These are phyloP conservation scores for Xylaria sp. DNA, from an alignment of 2,329 filamentous ascomycete species.

Conservation along the genomic window DNA sequence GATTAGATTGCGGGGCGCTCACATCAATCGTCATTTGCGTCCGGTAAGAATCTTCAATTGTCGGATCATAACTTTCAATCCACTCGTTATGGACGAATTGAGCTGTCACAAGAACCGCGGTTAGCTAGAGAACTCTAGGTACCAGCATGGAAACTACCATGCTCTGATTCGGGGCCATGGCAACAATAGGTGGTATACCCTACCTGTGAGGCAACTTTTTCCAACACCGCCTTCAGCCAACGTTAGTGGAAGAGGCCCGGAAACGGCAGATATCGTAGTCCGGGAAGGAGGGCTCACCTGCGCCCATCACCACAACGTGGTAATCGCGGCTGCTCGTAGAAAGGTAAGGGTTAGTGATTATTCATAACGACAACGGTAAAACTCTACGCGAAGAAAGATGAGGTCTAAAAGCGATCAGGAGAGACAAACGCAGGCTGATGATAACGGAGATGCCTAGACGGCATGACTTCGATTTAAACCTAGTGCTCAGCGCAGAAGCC, in stretches of 20 bases:
- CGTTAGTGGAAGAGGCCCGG: conserved; percentile 22
- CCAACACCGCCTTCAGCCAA: conserved; percentile 75
- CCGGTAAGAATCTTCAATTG: conserved; percentile 78
- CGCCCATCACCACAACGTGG: conserved; percentile 81
- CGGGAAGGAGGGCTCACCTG: conserved; percentile 59
- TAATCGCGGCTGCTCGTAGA: conserved; percentile 68
- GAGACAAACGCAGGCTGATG: conserved; percentile 42
- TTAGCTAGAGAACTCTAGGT: conserved; percentile 25
- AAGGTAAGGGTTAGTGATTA: conserved; percentile 35
- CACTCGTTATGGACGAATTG: conserved; percentile 95
- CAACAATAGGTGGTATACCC: conserved; percentile 17
- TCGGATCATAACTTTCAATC: conserved; percentile 86
- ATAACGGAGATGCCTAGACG: conserved; percentile 38
- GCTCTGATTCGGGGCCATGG: conserved; percentile 6
- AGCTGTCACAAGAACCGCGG: conserved; percentile 55
- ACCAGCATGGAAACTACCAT: background rate
- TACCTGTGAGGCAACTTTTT: conserved; percentile 91
- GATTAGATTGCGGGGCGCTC: conserved; percentile 48
- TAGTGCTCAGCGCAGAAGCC: conserved; percentile 24
- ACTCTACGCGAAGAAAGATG: background rate
- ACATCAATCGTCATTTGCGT: conserved; percentile 84
- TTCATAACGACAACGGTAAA: background rate
- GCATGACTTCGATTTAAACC: conserved; percentile 34
- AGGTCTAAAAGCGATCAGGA: conserved; percentile 13
- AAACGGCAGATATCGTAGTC: background rate